These are phyloP conservation scores for Lachnellula willkommii DNA, from an alignment of 2,329 filamentous ascomycete species.

Conservation along the genomic window DNA sequence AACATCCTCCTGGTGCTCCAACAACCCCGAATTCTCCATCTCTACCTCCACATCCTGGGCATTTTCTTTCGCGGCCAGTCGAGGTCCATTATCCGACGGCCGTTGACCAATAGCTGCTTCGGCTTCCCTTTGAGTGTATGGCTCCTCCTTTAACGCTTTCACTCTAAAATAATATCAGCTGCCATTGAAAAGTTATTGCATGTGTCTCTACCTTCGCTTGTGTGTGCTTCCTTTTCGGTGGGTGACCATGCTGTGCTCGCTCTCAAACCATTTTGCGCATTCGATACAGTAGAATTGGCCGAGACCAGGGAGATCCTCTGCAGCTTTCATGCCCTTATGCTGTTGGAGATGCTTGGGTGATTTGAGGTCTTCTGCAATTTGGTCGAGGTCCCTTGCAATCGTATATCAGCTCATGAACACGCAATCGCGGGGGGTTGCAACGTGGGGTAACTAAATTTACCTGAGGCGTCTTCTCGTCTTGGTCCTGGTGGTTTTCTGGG, in stretches of 20 bases:
- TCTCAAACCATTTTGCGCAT: constrained; percentile 96
- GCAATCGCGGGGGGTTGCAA: not conserved
- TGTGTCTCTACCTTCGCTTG: constrained; percentile 65
- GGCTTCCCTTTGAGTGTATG: constrained; percentile 80
- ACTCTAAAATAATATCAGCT: constrained; percentile 49
- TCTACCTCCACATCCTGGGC: constrained; percentile 39
- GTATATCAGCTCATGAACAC: not conserved
- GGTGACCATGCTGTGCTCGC: constrained; percentile 65
- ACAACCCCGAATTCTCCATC: constrained; percentile 29
- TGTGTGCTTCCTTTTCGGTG: constrained; percentile 89
- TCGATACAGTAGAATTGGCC: constrained; percentile 84
- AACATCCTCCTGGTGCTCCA: constrained; percentile 17
- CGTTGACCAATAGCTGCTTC: constrained; percentile 72
- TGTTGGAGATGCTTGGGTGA: constrained; percentile 74
- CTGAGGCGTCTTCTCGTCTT: constrained; percentile 70
- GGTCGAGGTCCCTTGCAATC: constrained; percentile 73
- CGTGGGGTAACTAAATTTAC: constrained; percentile 39
- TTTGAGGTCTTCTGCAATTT: constrained; percentile 77
- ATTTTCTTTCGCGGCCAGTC: constrained; percentile 31
- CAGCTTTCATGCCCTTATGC: constrained; percentile 71
- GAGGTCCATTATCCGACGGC: constrained; percentile 61
- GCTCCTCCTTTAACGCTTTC: constrained; percentile 75
- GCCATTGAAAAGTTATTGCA: not conserved
- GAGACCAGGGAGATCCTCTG: constrained; percentile 82
- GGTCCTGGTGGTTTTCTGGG: constrained; percentile 59